Percentiles rank a stretch among this genome's conserved stretches.
Conservation (phyloP, 495 filamentous ascomycete species). For the Penicillium fimorum region DNA sequence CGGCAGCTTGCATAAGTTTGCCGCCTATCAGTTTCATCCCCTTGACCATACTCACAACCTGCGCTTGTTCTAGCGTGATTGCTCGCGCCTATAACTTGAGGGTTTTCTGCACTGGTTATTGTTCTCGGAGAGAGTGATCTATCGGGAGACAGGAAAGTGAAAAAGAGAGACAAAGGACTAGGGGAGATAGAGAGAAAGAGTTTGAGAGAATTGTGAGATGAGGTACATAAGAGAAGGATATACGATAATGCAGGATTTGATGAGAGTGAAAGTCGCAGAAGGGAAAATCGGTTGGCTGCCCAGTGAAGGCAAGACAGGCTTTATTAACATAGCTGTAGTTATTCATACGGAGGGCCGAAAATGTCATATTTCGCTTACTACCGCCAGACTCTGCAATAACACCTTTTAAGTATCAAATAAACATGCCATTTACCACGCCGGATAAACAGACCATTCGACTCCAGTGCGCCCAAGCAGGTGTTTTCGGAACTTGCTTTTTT, state of each 20-base stretch:
- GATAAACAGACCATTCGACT: conserved; percentile 17
- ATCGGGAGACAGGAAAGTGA: no score
- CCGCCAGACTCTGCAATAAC: conserved; percentile 1
- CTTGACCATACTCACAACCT: no score
- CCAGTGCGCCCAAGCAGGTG: conserved; percentile 27
- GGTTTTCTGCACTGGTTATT: no score
- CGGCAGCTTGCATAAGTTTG: no score
- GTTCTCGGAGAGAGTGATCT: no score
- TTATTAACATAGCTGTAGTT: background rate
- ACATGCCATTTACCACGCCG: conserved; percentile 9
- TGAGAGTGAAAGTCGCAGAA: background rate
- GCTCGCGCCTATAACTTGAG: no score
- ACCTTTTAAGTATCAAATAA: conserved; percentile 10
- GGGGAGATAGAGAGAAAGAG: no score
- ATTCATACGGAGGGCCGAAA: background rate
- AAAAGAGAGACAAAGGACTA: no score
- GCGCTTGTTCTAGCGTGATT: no score
- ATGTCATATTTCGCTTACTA: conserved; percentile 1
- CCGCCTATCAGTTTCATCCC: no score
- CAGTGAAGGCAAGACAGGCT: background rate
- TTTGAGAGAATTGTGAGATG: background rate
- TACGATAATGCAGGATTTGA: background rate
- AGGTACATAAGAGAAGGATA: background rate
- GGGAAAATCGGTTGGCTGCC: background rate
- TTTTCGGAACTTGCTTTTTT: conserved; percentile 1